Base-by-base conservation (phyloP, 331 rosid genomes). In the Ulmus americana region DNA sequence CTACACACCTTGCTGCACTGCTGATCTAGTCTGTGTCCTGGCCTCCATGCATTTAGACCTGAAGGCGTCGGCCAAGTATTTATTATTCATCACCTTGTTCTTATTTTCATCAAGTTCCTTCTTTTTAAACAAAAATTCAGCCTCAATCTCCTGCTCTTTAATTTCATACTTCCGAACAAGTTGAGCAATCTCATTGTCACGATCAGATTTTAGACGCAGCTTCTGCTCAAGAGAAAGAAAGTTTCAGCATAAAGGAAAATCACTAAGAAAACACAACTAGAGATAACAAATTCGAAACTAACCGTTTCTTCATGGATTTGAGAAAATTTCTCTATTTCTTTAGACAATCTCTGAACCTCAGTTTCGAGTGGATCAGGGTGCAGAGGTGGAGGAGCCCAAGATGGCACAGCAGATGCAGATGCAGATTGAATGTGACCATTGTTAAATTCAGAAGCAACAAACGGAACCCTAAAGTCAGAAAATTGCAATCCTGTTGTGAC, bases 1-100 rank as follows among this genome's bases (percentile, higher is more conserved):
- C 35, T 8, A 10, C 79, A 45, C 71, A 89, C 92, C 90, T 77
- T 60, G 86, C 50, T 54, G 91, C 70, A 64, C 67, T 70, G 74
- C 85, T 20, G 68, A 55, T 53, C 80, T 63, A 71, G 74, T 61
- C 13, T 76, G 58, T 72, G 56, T 45, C 74, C 72, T 83, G 42
- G 55, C 64, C 75, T 79, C 86, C 67, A 49, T 73, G 63, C 84
- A 82, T 80, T 89, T 92, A 66, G 75, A 79, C 78, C 82, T 73
- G 68, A 85, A 82, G 71, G 94, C 89, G 67, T 80, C 81, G 1
- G 95, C 94, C 84, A 89, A 87, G 12, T 70, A 11, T 73, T 63
- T 77, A 52, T 76, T 83, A 81, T 61, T 65, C 39, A 39, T 51
- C 65, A 85, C 86, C 39, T 42, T 55, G 61, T 61, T 64, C 20